Evolutionary conservation across 257 asterid genomes (phyloP), one percentile per base, ranked within the genome.

Genomic region (Sherardia arvensis): DNA sequence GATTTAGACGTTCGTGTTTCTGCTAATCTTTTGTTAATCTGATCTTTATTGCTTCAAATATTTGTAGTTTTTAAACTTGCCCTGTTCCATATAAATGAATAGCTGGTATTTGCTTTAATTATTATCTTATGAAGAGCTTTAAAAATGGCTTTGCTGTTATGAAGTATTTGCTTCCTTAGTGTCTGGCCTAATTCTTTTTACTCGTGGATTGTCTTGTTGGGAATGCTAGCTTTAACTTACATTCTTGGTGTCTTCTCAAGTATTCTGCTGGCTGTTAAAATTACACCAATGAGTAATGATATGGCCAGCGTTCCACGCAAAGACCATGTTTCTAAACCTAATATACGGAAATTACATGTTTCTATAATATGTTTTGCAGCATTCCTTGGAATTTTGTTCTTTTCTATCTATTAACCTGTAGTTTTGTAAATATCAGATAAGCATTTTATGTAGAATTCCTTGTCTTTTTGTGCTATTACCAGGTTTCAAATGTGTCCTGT

Each of bases 1-100:
- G 69, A 69, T 27, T 28, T 69, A 55, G 69, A 38, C 59, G 14
- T 61, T 62, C 65, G 36, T 22, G 57, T 40, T 62, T 23, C 61
- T 25, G 34, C 36, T 53, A 49, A 38, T 38, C 38, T 43, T 62
- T 54, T n/a, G n/a, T n/a, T 11, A 26, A 10, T 27, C 62, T 57
- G n/a, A 57, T 28, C 23, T 57, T 57, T 1, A 25, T n/a, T 28
- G 62, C 62, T 4, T 38, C 40, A 57, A 57, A 27, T 28, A 14
- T 45, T 45, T 20, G 20, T 45, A 45, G 20, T 45, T 5, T 8
- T 12, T 1, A 18, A 11, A 45, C 14, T 21, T 34, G 7, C 1
- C 12, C 43, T 34, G 51, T 14, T 43, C 15, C 11, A 40, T 12
- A n/a, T 12, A 40, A 40, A 40, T 40, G 14, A 40, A 40, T 40